These are phyloP conservation scores for Cordyceps tenuipes DNA, from an alignment of 2,329 filamentous ascomycete species.

Conservation along the genomic window DNA sequence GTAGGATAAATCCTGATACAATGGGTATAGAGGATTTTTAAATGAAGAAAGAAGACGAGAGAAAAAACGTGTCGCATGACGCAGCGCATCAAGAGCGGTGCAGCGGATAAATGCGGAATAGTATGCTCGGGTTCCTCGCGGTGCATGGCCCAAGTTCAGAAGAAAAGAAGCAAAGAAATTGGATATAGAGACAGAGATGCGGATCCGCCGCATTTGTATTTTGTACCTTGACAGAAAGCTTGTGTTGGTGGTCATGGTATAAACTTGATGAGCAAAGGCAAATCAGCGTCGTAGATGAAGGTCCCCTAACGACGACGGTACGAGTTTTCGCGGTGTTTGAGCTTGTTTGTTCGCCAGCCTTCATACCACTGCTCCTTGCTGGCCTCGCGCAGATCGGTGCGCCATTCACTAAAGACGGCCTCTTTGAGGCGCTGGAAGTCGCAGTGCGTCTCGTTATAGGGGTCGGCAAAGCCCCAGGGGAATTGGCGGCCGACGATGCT, in stretches of 20 bases:
- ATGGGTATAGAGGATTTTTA: constrained; percentile 7
- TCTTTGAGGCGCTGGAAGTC: constrained; percentile 90
- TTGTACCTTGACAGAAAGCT: not conserved
- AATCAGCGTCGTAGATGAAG: constrained; percentile 10
- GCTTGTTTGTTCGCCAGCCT: constrained; percentile 73
- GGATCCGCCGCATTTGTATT: constrained; percentile 5
- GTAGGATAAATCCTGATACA: constrained; percentile 5
- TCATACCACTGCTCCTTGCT: constrained; percentile 94
- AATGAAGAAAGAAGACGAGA: constrained; percentile 10
- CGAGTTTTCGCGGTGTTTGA: constrained; percentile 45
- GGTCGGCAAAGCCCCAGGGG: constrained; percentile 94
- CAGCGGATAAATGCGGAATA: constrained; percentile 4
- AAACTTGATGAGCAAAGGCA: constrained; percentile 11
- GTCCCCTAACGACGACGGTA: constrained; percentile 26
- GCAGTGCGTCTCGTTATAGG: constrained; percentile 84
- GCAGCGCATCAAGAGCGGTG: not conserved
- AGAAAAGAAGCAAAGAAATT: not conserved
- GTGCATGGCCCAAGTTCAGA: not conserved
- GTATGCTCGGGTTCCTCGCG: not conserved
- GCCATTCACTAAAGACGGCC: constrained; percentile 88
- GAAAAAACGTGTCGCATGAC: not conserved
- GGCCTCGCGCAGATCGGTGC: constrained; percentile 78
- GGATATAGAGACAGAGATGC: not conserved
- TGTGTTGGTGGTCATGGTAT: not conserved
- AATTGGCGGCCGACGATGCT: constrained; percentile 76